Percentiles rank a stretch among this genome's conserved stretches.
phyloP scores from a whole-genome alignment of 2,329 filamentous ascomycete species.

The Ophiocordyceps camponoti-floridani region DNA sequence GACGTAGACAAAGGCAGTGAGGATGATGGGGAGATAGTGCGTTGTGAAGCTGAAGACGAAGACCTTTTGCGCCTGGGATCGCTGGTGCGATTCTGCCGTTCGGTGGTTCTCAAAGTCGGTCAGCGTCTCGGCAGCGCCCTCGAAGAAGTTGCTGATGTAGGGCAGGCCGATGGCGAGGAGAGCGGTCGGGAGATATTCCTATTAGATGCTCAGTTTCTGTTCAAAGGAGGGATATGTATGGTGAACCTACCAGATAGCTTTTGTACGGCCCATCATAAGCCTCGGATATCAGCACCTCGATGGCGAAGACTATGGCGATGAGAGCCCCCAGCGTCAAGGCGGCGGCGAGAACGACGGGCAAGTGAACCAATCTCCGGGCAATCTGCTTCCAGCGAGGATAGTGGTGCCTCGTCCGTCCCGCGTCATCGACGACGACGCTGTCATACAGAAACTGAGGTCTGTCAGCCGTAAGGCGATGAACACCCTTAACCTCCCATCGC shows the following conservation, averaged over 20 bases:
- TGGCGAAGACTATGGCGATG: constrained; percentile 51
- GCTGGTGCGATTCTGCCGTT: constrained; percentile 49
- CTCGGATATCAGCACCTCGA: constrained; percentile 61
- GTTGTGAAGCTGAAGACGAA: constrained; percentile 69
- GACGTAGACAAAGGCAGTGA: constrained; percentile 67
- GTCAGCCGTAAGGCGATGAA: constrained; percentile 47
- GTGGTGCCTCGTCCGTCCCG: constrained; percentile 40
- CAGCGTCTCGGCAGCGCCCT: constrained; percentile 40
- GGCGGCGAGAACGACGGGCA: constrained; percentile 49
- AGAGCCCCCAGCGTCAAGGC: constrained; percentile 42
- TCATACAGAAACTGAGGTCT: constrained; percentile 48
- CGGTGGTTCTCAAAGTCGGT: constrained; percentile 63
- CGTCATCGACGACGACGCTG: constrained; percentile 40
- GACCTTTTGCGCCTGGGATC: constrained; percentile 54
- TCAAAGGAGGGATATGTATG: background rate
- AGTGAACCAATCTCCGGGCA: constrained; percentile 45
- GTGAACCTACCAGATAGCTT: constrained; percentile 32
- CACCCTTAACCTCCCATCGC: constrained; percentile 54
- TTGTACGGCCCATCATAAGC: constrained; percentile 55
- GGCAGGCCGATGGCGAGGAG: constrained; percentile 50
- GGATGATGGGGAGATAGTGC: constrained; percentile 56
- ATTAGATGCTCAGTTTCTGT: background rate
- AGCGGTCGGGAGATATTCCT: constrained; percentile 57
- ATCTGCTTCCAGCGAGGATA: constrained; percentile 50
- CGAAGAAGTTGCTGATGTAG: constrained; percentile 44